Evolutionary conservation across 2,329 filamentous ascomycete species (phyloP), one percentile per base, ranked within the genome.

Genomic region (Gaeumannomyces tritici): DNA sequence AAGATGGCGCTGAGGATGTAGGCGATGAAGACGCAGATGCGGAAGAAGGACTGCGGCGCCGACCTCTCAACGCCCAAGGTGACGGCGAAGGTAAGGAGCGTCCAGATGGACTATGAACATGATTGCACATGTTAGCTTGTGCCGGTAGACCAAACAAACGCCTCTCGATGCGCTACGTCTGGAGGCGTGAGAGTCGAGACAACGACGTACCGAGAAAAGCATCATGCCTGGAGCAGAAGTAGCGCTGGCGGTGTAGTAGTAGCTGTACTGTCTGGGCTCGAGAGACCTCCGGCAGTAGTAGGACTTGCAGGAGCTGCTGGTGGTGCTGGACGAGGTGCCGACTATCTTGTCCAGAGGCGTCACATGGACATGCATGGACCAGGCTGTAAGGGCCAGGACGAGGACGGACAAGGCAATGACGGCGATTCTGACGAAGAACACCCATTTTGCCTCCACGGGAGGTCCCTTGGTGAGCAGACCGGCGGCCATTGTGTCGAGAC

Each of bases 21-120:
- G 56, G 56, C 56, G 27, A 58, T 33, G 29, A 58, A 58, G 56
- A 58, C 56, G 56, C 56, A 58, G 56, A 58, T 58, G 56, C 56
- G 56, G 56, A 58, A 24, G 56, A 29, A 58, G 27, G 28, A 12
- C 15, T 29, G 27, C 3, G 56, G 56, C 12, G 28, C 28, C 13
- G 5, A 5, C 15, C 24, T 58, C 28, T 58, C 56, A 21, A 33
- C 3, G 2, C 13, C 56, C 13, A 29, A 21, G 27, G 29, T 29
- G 56, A n/a, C 9, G 27, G 3, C 26, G 11, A 29, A 29, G 27
- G 56, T 58, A 6, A 58, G 56, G 56, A 58, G 56, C 13, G 27
- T 21, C 26, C 27, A 58, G 56, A 58, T 35, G 15, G 28, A 15
- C 56, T 58, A 28, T 11, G 8, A 58, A 5, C 27, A 15, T 15